phyloP scores from a whole-genome alignment of 2,329 filamentous ascomycete species.

The Talaromyces sp. region DNA sequence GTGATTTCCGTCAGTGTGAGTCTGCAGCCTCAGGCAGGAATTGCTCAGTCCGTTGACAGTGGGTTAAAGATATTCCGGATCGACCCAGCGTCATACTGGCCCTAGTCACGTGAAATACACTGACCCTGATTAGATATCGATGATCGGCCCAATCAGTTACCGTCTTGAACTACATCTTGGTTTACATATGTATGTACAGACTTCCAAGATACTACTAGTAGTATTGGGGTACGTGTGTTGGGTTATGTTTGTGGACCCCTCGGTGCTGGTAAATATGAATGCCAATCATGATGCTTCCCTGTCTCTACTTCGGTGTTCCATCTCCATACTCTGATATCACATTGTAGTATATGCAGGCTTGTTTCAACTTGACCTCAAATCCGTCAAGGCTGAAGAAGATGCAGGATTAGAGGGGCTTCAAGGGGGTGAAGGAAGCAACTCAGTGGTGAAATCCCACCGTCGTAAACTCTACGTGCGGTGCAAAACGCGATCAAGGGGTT shows the following conservation, averaged over 20 bases:
- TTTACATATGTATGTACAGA: no score
- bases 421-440: neutral
- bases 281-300: no score
- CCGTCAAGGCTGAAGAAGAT: no score
- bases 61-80: neutral
- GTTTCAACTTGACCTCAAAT: neutral
- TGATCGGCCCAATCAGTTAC: no score
- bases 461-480: neutral
- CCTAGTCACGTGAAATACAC: constrained; percentile 1
- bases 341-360: neutral
- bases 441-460: neutral
- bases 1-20: constrained; percentile 28
- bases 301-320: neutral
- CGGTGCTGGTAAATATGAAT: no score
- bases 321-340: neutral
- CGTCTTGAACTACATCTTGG: no score
- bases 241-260: no score
- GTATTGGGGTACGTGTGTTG: no score
- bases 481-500: constrained; percentile 1
- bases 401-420: no score
- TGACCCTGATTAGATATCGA: no score
- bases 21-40: constrained; percentile 8
- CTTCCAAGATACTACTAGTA: no score
- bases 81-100: neutral
- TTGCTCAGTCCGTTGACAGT: neutral